Base-by-base conservation (phyloP, 495 filamentous ascomycete species). In the Lepidopterella palustris region DNA sequence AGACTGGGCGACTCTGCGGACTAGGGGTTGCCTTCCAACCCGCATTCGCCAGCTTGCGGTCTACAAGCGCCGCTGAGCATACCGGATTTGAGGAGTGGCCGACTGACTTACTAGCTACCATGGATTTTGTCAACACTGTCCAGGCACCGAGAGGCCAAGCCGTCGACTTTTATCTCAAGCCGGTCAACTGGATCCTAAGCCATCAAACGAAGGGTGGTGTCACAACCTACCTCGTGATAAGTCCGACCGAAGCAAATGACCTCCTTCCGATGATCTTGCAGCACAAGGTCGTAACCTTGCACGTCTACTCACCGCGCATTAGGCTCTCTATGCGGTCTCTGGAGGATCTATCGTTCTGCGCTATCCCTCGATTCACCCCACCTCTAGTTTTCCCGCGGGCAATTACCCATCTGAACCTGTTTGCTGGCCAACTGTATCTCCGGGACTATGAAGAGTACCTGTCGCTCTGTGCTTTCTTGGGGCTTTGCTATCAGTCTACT, bases 191-290 rank as follows among this genome's bases (percentile, higher is more conserved):
- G 83, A 67, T 88, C 10, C n/a, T 20, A 62, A 66, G 29, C 9
- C 2, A 24, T 31, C 18, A 15, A 32, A 6, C 49, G 24, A 40
- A 25, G 23, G 53, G 57, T 15, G 55, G 35, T 5, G 64, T 68
- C 26, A 42, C 64, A 4, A 51, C 61, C 28, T 72, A 83, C 58
- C 69, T 87, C 15, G 69, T 87, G 21, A 74, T 88, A 58, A 87
- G 84, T 68, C 80, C 82, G 6, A 83, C 67, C 52, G 86, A 90
- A 64, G 85, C 82, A 6, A 74, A 85, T 28, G 10, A 67, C 21
- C 69, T 87, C 4, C 68, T 80, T n/a, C 66, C 72, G 0, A 52
- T 13, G 2, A 78, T 84, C 23, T 47, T 47, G 4, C 23, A 56
- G 28, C 73, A 69, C 2, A 60, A 52, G 0, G 10, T 5, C 2